These are phyloP conservation scores for Leishmania turanica DNA, from an alignment of 208 protist genomes.

Conservation along the genomic window DNA sequence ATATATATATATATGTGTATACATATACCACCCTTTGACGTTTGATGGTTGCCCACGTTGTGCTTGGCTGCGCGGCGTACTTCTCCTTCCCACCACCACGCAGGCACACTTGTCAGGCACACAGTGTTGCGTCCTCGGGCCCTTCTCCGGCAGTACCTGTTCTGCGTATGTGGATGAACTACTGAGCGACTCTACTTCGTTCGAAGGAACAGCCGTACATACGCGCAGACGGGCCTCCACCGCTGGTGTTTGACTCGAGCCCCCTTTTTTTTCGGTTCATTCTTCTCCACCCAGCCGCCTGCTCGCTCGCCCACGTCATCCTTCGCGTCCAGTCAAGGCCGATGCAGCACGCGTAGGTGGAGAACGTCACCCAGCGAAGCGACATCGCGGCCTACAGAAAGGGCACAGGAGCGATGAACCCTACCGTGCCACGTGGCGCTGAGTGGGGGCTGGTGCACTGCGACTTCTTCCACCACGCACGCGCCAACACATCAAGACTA, in stretches of 20 bases:
- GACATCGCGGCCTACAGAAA: background rate
- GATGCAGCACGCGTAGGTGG: background rate
- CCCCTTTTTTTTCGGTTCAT: background rate
- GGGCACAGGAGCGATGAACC: background rate
- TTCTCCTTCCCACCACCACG: background rate
- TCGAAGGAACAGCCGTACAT: background rate
- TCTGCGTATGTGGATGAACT: background rate
- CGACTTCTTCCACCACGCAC: slow-evolving; percentile 14
- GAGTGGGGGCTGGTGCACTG: slow-evolving; percentile 1
- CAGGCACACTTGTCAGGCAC: background rate
- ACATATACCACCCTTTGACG: background rate
- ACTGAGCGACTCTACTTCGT: background rate
- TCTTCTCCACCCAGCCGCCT: background rate
- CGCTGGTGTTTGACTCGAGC: background rate
- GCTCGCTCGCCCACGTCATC: background rate
- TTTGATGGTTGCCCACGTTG: background rate
- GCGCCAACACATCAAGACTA: slow-evolving; percentile 4
- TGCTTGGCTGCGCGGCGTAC: background rate
- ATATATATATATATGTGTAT: no score
- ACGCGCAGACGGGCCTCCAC: background rate
- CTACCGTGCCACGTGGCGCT: background rate
- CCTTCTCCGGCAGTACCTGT: background rate
- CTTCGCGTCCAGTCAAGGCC: background rate
- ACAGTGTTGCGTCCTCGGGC: background rate
- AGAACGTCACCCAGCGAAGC: no score